These are phyloP conservation scores for Penicillium flavigenum DNA, from an alignment of 495 filamentous ascomycete genomes.

Conservation along the genomic window DNA sequence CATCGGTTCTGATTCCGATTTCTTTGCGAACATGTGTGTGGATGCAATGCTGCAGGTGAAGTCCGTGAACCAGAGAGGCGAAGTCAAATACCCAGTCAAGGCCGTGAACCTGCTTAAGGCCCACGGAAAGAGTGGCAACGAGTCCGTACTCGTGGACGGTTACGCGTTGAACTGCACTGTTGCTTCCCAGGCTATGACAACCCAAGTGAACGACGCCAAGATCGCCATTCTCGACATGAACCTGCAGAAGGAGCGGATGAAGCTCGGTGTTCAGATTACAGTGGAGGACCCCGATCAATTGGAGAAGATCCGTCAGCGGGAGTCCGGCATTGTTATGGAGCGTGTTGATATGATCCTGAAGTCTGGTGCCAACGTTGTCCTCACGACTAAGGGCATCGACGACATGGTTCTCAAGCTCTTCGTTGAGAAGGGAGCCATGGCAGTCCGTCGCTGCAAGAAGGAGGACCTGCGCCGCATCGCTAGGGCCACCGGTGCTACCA, in stretches of 20 bases:
- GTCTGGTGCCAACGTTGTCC: conserved; percentile 91
- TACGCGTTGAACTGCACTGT: conserved; percentile 99
- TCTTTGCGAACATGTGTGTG: conserved; percentile 96
- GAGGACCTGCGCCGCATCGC: conserved; percentile 96
- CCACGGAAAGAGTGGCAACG: conserved; percentile 86
- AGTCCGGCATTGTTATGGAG: conserved; percentile 90
- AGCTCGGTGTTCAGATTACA: conserved; percentile 96
- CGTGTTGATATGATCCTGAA: conserved; percentile 96
- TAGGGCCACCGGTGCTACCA: conserved; percentile 90
- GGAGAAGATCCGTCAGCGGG: conserved; percentile 91
- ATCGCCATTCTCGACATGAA: conserved; percentile 98
- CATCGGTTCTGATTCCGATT: conserved; percentile 92
- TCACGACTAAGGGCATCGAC: conserved; percentile 98
- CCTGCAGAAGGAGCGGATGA: conserved; percentile 97
- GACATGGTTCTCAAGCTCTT: conserved; percentile 93
- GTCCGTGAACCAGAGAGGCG: conserved; percentile 81
- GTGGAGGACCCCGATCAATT: conserved; percentile 96
- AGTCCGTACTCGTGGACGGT: conserved; percentile 90
- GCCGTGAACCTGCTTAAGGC: conserved; percentile 98
- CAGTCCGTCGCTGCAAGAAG: conserved; percentile 96
- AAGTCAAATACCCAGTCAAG: conserved; percentile 97
- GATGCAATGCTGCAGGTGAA: conserved; percentile 97
- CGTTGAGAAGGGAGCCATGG: conserved; percentile 94
- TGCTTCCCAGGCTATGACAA: conserved; percentile 96
- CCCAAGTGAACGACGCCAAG: conserved; percentile 87